Evolutionary conservation across 371 early-diverging fungal genomes (phyloP).

Genomic region (Rhizopus delemar): DNA sequence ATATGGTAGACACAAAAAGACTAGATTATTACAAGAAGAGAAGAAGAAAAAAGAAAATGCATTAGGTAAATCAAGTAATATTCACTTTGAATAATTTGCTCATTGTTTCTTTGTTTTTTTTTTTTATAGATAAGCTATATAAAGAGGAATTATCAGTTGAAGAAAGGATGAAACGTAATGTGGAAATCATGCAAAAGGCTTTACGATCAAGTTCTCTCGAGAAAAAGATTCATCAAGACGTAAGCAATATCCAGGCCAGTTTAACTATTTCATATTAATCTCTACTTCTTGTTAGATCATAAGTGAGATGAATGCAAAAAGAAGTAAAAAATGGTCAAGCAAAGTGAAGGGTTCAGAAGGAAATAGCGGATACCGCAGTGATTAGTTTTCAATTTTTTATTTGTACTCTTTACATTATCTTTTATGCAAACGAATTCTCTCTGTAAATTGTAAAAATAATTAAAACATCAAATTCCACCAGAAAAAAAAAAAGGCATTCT

Average conservation of each 20-base stretch:
- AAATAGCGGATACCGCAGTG: conserved; percentile 20
- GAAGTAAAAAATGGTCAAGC: conserved; percentile 23
- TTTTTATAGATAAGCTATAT: conserved; percentile 29
- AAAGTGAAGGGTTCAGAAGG: conserved; percentile 26
- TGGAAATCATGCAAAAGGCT: conserved; percentile 33
- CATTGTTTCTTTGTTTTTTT: conserved; percentile 1
- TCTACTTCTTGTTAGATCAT: conserved; percentile 13
- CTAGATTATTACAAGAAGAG: conserved; percentile 34
- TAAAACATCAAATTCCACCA: too few relatives aligned
- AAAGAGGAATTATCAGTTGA: conserved; percentile 31
- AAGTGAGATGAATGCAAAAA: conserved; percentile 17
- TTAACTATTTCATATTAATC: background rate
- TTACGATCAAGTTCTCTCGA: conserved; percentile 38
- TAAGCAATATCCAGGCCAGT: conserved; percentile 9
- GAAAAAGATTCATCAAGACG: conserved; percentile 35
- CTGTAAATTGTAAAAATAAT: too few relatives aligned
- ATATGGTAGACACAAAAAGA: conserved; percentile 54
- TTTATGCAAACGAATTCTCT: too few relatives aligned
- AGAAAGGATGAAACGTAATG: conserved; percentile 38
- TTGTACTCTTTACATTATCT: background rate
- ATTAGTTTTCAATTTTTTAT: conserved; percentile 7
- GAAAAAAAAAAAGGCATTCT: too few relatives aligned
- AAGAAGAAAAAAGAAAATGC: conserved; percentile 51
- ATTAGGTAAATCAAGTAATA: conserved; percentile 38
- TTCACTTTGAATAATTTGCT: background rate